Evolutionary conservation across 805 yeast species (phyloP), one percentile per base, ranked within the genome.

Genomic region (Hanseniaspora jakobsenii): DNA sequence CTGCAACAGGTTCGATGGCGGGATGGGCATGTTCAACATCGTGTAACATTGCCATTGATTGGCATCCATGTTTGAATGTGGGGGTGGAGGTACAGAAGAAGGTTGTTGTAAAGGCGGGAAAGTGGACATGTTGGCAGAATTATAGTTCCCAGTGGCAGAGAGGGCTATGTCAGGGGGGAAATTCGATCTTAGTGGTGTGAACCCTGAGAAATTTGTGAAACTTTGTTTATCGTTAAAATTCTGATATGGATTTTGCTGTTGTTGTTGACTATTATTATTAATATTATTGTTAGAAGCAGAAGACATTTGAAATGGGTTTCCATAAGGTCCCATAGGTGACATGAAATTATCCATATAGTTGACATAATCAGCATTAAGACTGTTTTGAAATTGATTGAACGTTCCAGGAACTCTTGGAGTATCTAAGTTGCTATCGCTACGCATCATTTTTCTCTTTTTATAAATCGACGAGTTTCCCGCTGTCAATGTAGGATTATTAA

Each of bases 261-360:
- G n/a, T n/a, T n/a, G n/a, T n/a, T n/a, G n/a, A n/a, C n/a, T n/a
- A n/a, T n/a, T n/a, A n/a, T n/a, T n/a, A n/a, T n/a, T n/a, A n/a
- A n/a, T n/a, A n/a, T n/a, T n/a, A n/a, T n/a, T n/a, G n/a, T n/a
- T n/a, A n/a, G n/a, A n/a, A n/a, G n/a, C n/a, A n/a, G 45, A 28
- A n/a, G n/a, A 29, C 35, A 38, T 29, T 35, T 47, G 27, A 28
- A 27, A 42, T 9, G 50, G 47, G 31, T 50, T 56, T 44, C 47
- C 49, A 47, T 42, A 21, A 6, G 42, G 38, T 10, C 39, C 39
- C 54, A 49, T 32, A 44, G 47, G 47, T 29, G 44, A 42, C n/a
- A 38, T 40, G 45, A 54, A 12, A 55, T 48, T 44, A 57, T 62
- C 40, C 56, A 52, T 14, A 59, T 52, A 29, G 56, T 54, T 47